These are phyloP conservation scores for Xylaria polymorpha DNA, from an alignment of 2,329 filamentous ascomycete species.

Conservation along the genomic window DNA sequence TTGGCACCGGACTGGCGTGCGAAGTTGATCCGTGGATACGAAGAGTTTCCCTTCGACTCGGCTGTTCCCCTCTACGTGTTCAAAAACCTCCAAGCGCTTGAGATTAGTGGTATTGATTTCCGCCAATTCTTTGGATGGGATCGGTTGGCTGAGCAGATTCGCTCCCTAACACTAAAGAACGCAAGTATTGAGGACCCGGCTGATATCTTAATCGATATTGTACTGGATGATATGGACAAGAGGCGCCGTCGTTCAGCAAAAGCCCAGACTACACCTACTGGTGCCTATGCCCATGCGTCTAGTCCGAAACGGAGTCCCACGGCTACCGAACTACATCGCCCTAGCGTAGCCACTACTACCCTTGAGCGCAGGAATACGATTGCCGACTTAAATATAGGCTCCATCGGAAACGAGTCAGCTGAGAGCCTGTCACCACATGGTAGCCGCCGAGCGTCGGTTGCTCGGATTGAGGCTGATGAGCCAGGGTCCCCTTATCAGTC, in stretches of 20 bases:
- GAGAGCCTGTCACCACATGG: slow-evolving; percentile 53
- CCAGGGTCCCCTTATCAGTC: slow-evolving; percentile 58
- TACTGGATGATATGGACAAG: slow-evolving; percentile 96
- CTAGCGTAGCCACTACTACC: slow-evolving; percentile 75
- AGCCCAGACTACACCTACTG: slow-evolving; percentile 80
- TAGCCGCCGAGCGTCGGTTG: slow-evolving; percentile 58
- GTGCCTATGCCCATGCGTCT: slow-evolving; percentile 70
- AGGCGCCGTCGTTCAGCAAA: slow-evolving; percentile 89
- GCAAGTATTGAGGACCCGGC: slow-evolving; percentile 89
- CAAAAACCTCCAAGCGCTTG: slow-evolving; percentile 94
- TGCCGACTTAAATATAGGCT: slow-evolving; percentile 66
- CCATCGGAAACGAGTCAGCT: slow-evolving; percentile 65
- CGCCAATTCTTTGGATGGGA: slow-evolving; percentile 99
- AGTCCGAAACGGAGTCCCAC: slow-evolving; percentile 73
- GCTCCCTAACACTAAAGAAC: slow-evolving; percentile 88
- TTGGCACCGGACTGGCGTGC: slow-evolving; percentile 94
- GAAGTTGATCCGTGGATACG: slow-evolving; percentile 88
- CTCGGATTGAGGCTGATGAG: slow-evolving; percentile 62
- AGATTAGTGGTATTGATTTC: slow-evolving; percentile 96
- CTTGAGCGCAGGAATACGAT: slow-evolving; percentile 62
- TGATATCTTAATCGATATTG: slow-evolving; percentile 91
- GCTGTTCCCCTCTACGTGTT: slow-evolving; percentile 96
- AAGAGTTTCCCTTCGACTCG: slow-evolving; percentile 98
- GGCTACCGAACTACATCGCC: slow-evolving; percentile 73
- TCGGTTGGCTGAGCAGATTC: slow-evolving; percentile 87